Conservation (phyloP, 805 yeast species). For the Candida xiaguanensis region DNA sequence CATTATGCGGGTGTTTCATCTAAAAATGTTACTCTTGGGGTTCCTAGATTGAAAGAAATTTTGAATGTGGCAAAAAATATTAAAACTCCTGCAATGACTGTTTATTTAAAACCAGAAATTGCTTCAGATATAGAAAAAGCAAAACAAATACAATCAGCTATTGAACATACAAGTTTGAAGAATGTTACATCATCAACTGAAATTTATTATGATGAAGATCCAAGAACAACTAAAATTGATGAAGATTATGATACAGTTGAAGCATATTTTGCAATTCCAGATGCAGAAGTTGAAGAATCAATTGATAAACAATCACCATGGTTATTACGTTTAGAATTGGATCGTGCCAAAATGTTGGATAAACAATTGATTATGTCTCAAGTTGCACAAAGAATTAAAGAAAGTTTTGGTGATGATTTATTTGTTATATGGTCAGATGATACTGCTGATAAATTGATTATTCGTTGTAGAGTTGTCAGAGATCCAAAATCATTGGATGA, state of each 20-base stretch:
- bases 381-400: constrained; percentile 93
- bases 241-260: constrained; percentile 97
- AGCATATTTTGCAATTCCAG: constrained; percentile 95
- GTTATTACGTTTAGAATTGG: constrained; percentile 93
- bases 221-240: constrained; percentile 91
- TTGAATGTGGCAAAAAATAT: constrained; percentile 96
- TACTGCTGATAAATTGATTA: constrained; percentile 92
- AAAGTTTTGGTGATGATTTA: constrained; percentile 89
- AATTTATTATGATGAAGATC: constrained; percentile 97
- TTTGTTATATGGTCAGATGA: constrained; percentile 99
- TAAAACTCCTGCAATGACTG: constrained; percentile 98
- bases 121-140: constrained; percentile 92
- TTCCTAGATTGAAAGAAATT: constrained; percentile 96
- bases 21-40: constrained; percentile 94
- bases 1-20: constrained; percentile 98
- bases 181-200: constrained; percentile 97
- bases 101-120: constrained; percentile 76
- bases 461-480: constrained; percentile 97
- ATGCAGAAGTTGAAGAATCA: constrained; percentile 93
- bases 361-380: constrained; percentile 97
- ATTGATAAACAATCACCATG: constrained; percentile 96
- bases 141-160: constrained; percentile 91
- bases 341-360: constrained; percentile 98
- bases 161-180: constrained; percentile 91
- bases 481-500: constrained; percentile 92